Base-by-base conservation (phyloP, 495 filamentous ascomycete species). In the Cryomyces minteri region DNA sequence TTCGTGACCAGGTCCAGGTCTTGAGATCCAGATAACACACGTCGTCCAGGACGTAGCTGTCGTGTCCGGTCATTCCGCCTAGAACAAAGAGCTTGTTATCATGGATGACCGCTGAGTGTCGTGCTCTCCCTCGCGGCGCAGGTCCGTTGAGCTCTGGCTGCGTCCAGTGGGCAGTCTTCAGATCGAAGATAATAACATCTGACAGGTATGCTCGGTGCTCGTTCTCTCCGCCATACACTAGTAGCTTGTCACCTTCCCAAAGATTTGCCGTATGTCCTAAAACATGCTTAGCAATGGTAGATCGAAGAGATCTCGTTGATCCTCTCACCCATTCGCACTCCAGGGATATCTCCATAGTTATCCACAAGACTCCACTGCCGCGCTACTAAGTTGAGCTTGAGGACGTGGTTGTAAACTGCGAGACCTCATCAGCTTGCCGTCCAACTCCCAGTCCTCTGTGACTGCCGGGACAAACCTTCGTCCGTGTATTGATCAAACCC, bases 401-500 rank as follows among this genome's bases (percentile, higher is more conserved):
- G 68, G 40, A 98, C 90, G 65, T 96, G 92, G 57, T 98, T 98
- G 68, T 96, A 98, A 29, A 98, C 90, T 82, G 48, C 25, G 7
- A 45, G 18, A 0, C 5, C 10, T 44, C 31, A 30, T 29, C 44
- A 31, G 29, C 8, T 2, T 33, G 44, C 4, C 8, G 44, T 11
- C 6, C 12, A 28, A 25, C 25, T 11, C 11, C 54, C 33, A 25
- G 18, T 25, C 1, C 2, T 25, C 18, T 25, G 18, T 25, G 18
- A 25, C 18, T 25, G 18, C 18, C 18, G 2, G 18, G 18, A 25
- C 18, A 25, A 47, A 79, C 78, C 79, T 70, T 98, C 90, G 60
- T 98, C 90, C 6, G 90, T 96, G 57, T 90, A 96, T 58, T 94
- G 88, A 57, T 98, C 90, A 53, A 98, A 98, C n/a, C 90, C 90